Evolutionary conservation across 1,284 basidiomycete genomes (phyloP).

Genomic region (Trametes versicolor): DNA sequence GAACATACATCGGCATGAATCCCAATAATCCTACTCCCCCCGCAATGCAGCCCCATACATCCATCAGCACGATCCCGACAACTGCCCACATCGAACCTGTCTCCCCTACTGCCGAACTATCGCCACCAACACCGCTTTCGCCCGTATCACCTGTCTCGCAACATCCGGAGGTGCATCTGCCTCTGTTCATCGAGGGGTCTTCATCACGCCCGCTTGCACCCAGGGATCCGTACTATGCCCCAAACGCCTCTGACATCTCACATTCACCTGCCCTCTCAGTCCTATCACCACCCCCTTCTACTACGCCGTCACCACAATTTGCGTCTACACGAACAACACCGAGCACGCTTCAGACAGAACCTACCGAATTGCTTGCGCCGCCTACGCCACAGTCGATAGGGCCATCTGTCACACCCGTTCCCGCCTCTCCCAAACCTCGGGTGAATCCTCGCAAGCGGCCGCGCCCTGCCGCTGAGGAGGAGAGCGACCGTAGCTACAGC

Average conservation of each 20-base stretch:
- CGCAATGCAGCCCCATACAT: neutral
- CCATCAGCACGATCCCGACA: constrained; percentile 18
- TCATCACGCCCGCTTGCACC: constrained; percentile 44
- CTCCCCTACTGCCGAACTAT: constrained; percentile 12
- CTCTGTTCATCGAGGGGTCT: constrained; percentile 53
- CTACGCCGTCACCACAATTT: constrained; percentile 8
- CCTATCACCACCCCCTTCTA: constrained; percentile 12
- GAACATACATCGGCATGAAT: constrained; percentile 50
- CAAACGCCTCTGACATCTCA: neutral
- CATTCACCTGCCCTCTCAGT: neutral
- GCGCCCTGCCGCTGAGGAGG: constrained; percentile 42
- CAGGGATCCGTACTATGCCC: constrained; percentile 1
- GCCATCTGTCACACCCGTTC: constrained; percentile 9
- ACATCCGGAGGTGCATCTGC: constrained; percentile 25
- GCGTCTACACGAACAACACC: neutral
- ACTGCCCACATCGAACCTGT: constrained; percentile 25
- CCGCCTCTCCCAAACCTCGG: constrained; percentile 20
- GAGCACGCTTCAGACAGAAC: neutral
- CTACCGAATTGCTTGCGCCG: constrained; percentile 7
- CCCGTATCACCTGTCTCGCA: constrained; percentile 18
- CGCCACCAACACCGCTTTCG: constrained; percentile 19
- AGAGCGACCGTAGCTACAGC: constrained; percentile 35
- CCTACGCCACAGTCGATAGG: constrained; percentile 27
- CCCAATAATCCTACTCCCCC: constrained; percentile 24
- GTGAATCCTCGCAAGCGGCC: constrained; percentile 44